These are phyloP conservation scores for Primulina tabacum DNA, from an alignment of 257 asterid species.

Conservation along the genomic window DNA sequence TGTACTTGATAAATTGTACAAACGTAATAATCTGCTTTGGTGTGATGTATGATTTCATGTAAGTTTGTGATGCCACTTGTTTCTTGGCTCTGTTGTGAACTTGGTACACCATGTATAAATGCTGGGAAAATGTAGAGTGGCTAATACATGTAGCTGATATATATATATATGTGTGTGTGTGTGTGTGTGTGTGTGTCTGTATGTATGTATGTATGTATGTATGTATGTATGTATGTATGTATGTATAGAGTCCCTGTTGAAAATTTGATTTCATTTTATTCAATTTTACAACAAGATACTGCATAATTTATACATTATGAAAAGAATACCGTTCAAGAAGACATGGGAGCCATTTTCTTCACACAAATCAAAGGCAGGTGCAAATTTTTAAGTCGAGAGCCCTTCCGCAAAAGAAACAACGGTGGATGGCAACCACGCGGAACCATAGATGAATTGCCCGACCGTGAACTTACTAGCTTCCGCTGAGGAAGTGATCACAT, in stretches of 20 bases:
- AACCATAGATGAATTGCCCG: background rate
- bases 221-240: no score
- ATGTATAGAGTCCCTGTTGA: no score
- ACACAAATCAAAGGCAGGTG: no score
- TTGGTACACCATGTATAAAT: background rate
- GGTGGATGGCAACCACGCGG: background rate
- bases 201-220: no score
- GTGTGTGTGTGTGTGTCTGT: no score
- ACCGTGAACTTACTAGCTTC: background rate
- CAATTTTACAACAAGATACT: background rate
- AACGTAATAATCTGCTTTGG: slow-evolving; percentile 15
- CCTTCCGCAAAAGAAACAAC: background rate
- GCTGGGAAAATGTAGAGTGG: no score
- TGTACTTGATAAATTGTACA: slow-evolving; percentile 6
- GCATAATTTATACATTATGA: background rate
- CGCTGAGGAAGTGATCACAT: background rate
- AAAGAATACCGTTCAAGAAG: background rate
- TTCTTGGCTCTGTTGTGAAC: background rate
- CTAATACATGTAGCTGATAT: no score
- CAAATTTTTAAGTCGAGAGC: background rate
- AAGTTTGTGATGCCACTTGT: background rate
- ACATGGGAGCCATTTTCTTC: background rate
- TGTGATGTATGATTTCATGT: background rate
- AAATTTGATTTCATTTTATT: background rate
- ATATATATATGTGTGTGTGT: no score